These are phyloP conservation scores for Cynanchum wilfordii DNA, from an alignment of 257 asterid genomes.

Conservation along the genomic window DNA sequence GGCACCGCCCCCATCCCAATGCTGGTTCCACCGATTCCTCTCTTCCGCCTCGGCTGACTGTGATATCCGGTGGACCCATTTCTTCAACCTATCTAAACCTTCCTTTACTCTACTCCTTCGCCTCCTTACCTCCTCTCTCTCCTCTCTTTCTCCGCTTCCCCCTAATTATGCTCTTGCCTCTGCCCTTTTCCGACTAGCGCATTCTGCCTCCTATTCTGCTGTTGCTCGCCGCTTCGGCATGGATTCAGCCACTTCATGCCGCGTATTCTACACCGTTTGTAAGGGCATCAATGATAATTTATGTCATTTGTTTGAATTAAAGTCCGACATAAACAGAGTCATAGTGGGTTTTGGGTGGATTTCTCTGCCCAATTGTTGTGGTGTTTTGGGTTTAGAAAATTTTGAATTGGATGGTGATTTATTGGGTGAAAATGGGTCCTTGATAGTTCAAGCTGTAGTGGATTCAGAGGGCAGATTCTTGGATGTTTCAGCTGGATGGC, in stretches of 20 bases:
- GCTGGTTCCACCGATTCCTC: conserved; percentile 63
- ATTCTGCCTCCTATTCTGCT: conserved; percentile 59
- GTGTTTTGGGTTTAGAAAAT: conserved; percentile 69
- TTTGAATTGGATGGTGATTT: conserved; percentile 45
- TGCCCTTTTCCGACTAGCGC: conserved; percentile 63
- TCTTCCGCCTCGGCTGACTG: conserved; percentile 38
- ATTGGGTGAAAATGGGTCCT: conserved; percentile 35
- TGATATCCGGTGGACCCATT: conserved; percentile 68
- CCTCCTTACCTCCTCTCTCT: conserved; percentile 58
- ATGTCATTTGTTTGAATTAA: conserved; percentile 76
- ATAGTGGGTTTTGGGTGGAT: conserved; percentile 90
- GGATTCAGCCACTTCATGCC: conserved; percentile 55
- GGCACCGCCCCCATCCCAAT: conserved; percentile 26
- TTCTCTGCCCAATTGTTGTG: conserved; percentile 84
- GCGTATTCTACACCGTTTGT: conserved; percentile 66
- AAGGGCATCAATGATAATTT: conserved; percentile 68
- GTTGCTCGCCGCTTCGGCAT: conserved; percentile 57
- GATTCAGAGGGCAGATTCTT: conserved; percentile 92
- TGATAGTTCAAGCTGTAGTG: conserved; percentile 80
- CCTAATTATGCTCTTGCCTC: conserved; percentile 65
- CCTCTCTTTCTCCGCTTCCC: conserved; percentile 50
- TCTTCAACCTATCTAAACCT: conserved; percentile 58
- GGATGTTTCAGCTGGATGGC: conserved; percentile 97
- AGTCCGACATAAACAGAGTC: conserved; percentile 58
- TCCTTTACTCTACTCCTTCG: conserved; percentile 81